phyloP scores from a whole-genome alignment of 164 flowering plant genomes.

The Sextonia rubra region DNA sequence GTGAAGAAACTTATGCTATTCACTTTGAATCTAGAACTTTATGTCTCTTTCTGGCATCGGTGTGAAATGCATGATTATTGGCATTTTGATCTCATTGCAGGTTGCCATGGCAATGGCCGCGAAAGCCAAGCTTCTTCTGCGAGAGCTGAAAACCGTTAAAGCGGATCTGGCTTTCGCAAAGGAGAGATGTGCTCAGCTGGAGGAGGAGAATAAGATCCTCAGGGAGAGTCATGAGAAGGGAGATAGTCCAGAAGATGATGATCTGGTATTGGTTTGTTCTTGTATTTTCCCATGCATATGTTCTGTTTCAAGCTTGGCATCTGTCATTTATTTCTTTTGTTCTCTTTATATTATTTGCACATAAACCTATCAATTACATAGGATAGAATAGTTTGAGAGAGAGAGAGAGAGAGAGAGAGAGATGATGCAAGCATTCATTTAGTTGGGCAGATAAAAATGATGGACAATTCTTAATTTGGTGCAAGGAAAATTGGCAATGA shows the following conservation, averaged over 20 bases:
- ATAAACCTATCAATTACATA: no score
- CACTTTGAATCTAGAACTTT: neutral
- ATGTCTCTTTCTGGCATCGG: neutral
- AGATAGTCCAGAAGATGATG: conserved; percentile 77
- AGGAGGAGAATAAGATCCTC: conserved; percentile 85
- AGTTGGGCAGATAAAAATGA: no score
- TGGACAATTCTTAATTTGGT: no score
- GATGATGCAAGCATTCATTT: neutral
- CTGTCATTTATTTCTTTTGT: no score
- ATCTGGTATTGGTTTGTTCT: conserved; percentile 51
- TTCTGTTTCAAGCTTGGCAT: neutral
- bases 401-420: no score
- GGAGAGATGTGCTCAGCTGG: conserved; percentile 80
- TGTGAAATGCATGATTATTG: conserved; percentile 31
- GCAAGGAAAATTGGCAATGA: no score
- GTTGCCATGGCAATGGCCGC: conserved; percentile 99
- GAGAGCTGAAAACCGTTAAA: conserved; percentile 89
- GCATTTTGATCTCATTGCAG: conserved; percentile 34
- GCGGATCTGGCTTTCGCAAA: conserved; percentile 96
- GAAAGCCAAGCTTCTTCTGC: conserved; percentile 86
- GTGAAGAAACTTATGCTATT: neutral
- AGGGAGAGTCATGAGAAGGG: conserved; percentile 73
- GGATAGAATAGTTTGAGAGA: no score
- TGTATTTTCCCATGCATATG: neutral
- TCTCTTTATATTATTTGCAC: neutral